Evolutionary conservation across 192 early-diverging fungal species (phyloP), one percentile per base, ranked within the genome.

Genomic region (Dissophora globulifera): DNA sequence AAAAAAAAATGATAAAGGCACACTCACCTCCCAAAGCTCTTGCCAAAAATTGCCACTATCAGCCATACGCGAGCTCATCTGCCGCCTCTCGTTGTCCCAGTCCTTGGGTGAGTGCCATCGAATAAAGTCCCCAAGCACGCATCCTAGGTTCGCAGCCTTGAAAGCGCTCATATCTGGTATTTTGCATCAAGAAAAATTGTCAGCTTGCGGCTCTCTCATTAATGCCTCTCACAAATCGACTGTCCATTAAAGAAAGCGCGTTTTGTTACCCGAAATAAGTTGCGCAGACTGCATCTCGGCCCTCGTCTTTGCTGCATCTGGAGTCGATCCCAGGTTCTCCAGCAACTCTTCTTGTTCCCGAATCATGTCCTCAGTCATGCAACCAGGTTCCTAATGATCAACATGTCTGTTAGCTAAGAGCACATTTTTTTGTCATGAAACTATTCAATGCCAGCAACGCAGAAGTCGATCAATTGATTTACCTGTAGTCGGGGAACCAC

Each of bases 91-190:
- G 20, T 75, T 60, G 25, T 53, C 50, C 93, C 93, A 97, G 79
- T 97, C 95, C 52, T 92, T 87, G 11, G 95, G 95, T 9, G 95
- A 96, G 74, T 95, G 92, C 95, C 95, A 97, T 40, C 95, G 87
- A 19, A 97, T 90, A 85, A 97, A 97, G 57, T 97, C 95, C 1
- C 89, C 93, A 32, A 97, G 67, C 4, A 62, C 60, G 25, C 86
- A 86, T 6, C 85, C 81, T 7, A 93, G 92, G 65, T 97, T 97
- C 15, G 95, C 94, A 8, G 95, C 95, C 69, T 97, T 97, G 80
- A 97, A 97, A 26, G 93, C 90, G 53, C 91, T 81, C 94, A 97
- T 95, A 78, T 97, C 94, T 56, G 38, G 10, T 46, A 46, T n/a
- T n/a, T n/a, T n/a, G n/a, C n/a, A n/a, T n/a, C n/a, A n/a, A n/a